Evolutionary conservation across 106 monocot species (phyloP).

Genomic region (Allium cepa): DNA sequence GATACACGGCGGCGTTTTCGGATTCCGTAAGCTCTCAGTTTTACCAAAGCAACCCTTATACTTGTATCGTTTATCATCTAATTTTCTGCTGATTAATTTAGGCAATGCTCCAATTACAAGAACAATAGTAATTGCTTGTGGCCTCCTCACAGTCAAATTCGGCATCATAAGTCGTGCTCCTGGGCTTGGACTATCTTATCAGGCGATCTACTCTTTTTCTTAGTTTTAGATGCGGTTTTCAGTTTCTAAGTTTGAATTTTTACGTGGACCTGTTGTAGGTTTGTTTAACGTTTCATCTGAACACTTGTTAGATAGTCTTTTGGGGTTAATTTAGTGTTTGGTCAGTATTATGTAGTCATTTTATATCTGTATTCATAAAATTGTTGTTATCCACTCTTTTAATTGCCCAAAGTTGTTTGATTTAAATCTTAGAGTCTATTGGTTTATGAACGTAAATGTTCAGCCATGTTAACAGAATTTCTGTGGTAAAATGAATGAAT

Average conservation of each 20-base stretch:
- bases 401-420: too few relatives aligned
- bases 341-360: background rate
- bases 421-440: too few relatives aligned
- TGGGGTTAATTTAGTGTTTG: slow-evolving; percentile 1
- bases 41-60: background rate
- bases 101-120: slow-evolving; percentile 65
- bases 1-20: slow-evolving; percentile 56
- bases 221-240: background rate
- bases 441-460: too few relatives aligned
- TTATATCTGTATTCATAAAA: too few relatives aligned
- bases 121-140: slow-evolving; percentile 27
- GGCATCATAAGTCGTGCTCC: slow-evolving; percentile 20
- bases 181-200: slow-evolving; percentile 35
- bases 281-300: background rate
- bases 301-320: background rate
- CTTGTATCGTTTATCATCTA: background rate
- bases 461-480: too few relatives aligned
- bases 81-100: slow-evolving; percentile 10
- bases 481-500: too few relatives aligned
- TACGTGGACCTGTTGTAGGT: too few relatives aligned
- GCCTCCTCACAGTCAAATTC: slow-evolving; percentile 34
- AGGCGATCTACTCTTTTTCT: slow-evolving; percentile 21
- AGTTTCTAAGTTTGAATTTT: too few relatives aligned
- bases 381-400: too few relatives aligned
- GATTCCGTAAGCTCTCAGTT: slow-evolving; percentile 38